Conservation (phyloP, 1,139 yeast species). For the Sugiyamaella grinbergsii region DNA sequence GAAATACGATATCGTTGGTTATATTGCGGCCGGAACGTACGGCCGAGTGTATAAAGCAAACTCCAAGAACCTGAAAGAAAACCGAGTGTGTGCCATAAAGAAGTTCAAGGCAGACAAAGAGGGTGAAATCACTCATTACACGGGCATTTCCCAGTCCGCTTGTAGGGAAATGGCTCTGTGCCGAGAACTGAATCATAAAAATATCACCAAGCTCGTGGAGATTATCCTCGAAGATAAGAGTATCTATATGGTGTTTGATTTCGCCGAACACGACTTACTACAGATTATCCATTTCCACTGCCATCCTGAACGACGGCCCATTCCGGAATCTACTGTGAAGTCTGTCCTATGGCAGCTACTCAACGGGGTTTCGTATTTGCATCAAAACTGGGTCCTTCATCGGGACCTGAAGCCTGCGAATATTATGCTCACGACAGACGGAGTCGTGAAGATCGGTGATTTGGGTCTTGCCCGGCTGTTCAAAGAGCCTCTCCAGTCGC, state of each 20-base stretch:
- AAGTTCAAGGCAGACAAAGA: conserved; percentile 94
- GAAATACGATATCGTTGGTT: conserved; percentile 85
- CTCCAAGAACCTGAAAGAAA: conserved; percentile 36
- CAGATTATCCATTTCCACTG: conserved; percentile 94
- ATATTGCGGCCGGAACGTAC: conserved; percentile 97
- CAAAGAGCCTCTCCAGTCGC: conserved; percentile 82
- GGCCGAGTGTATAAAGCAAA: conserved; percentile 94
- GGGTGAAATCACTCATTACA: conserved; percentile 84
- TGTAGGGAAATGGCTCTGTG: conserved; percentile 95
- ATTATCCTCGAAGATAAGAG: conserved; percentile 87
- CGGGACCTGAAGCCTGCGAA: conserved; percentile 97
- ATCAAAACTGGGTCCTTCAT: conserved; percentile 94
- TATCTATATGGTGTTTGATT: conserved; percentile 93
- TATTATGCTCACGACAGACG: conserved; percentile 89
- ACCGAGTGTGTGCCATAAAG: conserved; percentile 67
- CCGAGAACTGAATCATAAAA: conserved; percentile 78
- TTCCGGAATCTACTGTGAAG: conserved; percentile 75
- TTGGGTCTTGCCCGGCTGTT: conserved; percentile 91
- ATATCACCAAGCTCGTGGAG: conserved; percentile 77
- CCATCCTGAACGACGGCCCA: conserved; percentile 79
- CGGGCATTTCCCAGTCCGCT: conserved; percentile 96
- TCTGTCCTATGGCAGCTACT: conserved; percentile 89
- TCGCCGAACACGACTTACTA: conserved; percentile 90
- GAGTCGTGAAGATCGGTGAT: conserved; percentile 93
- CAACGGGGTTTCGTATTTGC: conserved; percentile 87